Evolutionary conservation across 805 yeast species (phyloP).

Genomic region (Yarrowia sp.): DNA sequence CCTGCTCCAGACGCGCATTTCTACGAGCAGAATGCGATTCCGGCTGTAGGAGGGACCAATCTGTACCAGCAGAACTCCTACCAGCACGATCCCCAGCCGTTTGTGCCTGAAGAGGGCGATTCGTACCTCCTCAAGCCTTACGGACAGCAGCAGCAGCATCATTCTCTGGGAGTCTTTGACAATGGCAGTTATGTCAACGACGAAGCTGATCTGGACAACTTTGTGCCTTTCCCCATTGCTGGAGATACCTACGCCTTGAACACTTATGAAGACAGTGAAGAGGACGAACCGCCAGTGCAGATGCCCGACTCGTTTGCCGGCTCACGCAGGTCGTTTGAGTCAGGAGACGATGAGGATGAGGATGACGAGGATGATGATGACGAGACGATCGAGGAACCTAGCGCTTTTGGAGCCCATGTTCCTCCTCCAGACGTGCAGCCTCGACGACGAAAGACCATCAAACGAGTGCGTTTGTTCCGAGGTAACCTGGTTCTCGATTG

Average conservation of each 20-base stretch:
- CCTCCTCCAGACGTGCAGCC: slow-evolving; percentile 48
- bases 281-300: slow-evolving; percentile 40
- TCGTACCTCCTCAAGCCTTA: slow-evolving; percentile 31
- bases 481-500: slow-evolving; percentile 89
- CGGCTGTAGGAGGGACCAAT: slow-evolving; percentile 8
- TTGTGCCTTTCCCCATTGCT: slow-evolving; percentile 50
- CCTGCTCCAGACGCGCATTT: slow-evolving; percentile 28
- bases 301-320: slow-evolving; percentile 37
- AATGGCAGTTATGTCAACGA: slow-evolving; percentile 45
- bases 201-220: slow-evolving; percentile 45
- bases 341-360: slow-evolving; percentile 45
- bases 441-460: slow-evolving; percentile 50
- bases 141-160: slow-evolving; percentile 38
- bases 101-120: slow-evolving; percentile 30
- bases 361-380: slow-evolving; percentile 42
- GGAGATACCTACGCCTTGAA: slow-evolving; percentile 52
- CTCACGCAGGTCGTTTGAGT: slow-evolving; percentile 41
- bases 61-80: slow-evolving; percentile 22
- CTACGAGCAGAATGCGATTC: slow-evolving; percentile 22
- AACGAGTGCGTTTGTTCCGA: slow-evolving; percentile 62
- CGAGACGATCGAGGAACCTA: slow-evolving; percentile 44
- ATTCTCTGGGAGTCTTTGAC: slow-evolving; percentile 38
- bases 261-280: slow-evolving; percentile 46
- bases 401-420: slow-evolving; percentile 40
- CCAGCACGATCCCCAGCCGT: slow-evolving; percentile 28